phyloP scores from a whole-genome alignment of 805 yeast species.

The Yarrowia sp. region DNA sequence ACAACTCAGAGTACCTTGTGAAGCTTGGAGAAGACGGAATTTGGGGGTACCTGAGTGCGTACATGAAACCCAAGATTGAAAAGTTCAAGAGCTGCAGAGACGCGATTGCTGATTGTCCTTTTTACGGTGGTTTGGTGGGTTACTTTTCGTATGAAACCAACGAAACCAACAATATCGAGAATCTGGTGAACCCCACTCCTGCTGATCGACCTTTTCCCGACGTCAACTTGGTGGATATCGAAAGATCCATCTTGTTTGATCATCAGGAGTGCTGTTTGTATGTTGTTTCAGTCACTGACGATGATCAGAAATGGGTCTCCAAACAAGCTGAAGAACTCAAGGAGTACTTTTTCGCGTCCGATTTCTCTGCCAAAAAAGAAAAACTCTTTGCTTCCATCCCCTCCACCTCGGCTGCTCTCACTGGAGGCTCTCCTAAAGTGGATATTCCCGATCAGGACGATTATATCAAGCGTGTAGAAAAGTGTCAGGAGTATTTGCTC shows the following conservation, averaged over 20 bases:
- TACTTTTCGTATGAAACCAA: slow-evolving; percentile 73
- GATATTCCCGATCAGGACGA: slow-evolving; percentile 49
- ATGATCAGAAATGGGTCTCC: slow-evolving; percentile 38
- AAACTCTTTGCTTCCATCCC: not conserved
- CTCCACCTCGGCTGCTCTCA: slow-evolving; percentile 13
- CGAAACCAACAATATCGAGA: slow-evolving; percentile 33
- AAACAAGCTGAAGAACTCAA: slow-evolving; percentile 15
- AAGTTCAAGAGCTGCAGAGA: slow-evolving; percentile 32
- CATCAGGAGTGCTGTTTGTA: slow-evolving; percentile 47
- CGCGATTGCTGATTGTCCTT: slow-evolving; percentile 41
- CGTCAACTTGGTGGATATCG: slow-evolving; percentile 68
- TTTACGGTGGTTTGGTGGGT: slow-evolving; percentile 90
- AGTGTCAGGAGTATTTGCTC: slow-evolving; percentile 65
- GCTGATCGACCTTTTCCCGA: slow-evolving; percentile 47
- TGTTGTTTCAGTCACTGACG: slow-evolving; percentile 50
- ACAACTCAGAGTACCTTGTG: slow-evolving; percentile 4
- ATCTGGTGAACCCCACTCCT: slow-evolving; percentile 43
- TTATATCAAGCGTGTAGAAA: slow-evolving; percentile 55
- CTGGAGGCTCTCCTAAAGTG: slow-evolving; percentile 29
- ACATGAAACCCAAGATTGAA: slow-evolving; percentile 43
- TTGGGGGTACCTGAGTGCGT: slow-evolving; percentile 54
- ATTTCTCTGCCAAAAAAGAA: not conserved
- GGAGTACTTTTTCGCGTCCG: not conserved
- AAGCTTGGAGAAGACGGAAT: slow-evolving; percentile 33
- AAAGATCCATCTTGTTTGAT: slow-evolving; percentile 59